Conservation (phyloP, 352 stramenopile species). For the Phytophthora tentaculata region DNA sequence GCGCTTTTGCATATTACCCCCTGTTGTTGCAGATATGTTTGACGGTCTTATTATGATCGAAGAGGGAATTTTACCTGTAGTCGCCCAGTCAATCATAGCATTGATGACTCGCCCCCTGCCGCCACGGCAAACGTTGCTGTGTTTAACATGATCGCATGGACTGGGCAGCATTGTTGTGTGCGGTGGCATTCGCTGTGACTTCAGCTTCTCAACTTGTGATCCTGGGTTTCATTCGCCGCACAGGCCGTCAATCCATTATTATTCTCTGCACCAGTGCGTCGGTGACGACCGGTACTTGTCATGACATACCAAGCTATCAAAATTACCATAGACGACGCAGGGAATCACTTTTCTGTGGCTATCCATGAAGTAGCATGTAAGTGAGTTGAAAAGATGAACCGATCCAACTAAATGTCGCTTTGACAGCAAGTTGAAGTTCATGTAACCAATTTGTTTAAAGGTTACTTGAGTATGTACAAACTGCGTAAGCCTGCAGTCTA, state of each 20-base stretch:
- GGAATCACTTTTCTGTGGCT: slow-evolving; percentile 37
- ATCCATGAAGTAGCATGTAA: too few species aligned
- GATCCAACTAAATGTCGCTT: neutral
- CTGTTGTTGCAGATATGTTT: slow-evolving; percentile 54
- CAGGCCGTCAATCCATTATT: slow-evolving; percentile 56
- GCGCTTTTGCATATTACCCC: slow-evolving; percentile 46
- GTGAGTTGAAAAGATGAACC: neutral
- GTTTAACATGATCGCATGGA: slow-evolving; percentile 57
- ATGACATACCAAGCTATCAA: slow-evolving; percentile 62
- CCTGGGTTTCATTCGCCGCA: slow-evolving; percentile 48
- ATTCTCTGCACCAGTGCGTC: slow-evolving; percentile 57
- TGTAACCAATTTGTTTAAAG: neutral
- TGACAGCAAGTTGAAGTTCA: neutral
- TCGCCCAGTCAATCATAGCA: slow-evolving; percentile 52
- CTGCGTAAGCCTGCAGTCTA: slow-evolving; percentile 3
- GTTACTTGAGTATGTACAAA: slow-evolving; percentile 7
- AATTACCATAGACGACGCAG: slow-evolving; percentile 43
- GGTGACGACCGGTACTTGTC: slow-evolving; percentile 41
- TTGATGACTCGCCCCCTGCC: slow-evolving; percentile 50
- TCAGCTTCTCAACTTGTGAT: slow-evolving; percentile 53
- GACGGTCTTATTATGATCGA: slow-evolving; percentile 68
- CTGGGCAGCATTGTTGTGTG: slow-evolving; percentile 26
- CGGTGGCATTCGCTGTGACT: slow-evolving; percentile 53
- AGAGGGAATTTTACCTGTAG: slow-evolving; percentile 58
- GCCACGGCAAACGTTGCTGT: slow-evolving; percentile 54